Evolutionary conservation across 805 yeast genomes (phyloP).

Genomic region (Yamadazyma endophytica): DNA sequence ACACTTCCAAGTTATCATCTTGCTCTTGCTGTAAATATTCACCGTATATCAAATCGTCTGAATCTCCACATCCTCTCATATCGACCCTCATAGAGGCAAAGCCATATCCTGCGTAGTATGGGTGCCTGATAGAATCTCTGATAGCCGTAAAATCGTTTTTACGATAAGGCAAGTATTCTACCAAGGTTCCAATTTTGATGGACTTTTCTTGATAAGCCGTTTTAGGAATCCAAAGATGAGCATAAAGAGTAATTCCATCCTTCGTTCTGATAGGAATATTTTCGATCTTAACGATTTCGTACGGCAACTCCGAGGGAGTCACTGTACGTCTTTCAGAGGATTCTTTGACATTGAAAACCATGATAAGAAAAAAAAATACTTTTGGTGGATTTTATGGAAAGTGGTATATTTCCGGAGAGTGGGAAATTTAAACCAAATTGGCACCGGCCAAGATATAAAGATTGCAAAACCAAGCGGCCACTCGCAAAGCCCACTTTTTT

Average conservation of each 20-base stretch:
- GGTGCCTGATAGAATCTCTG: constrained; percentile 43
- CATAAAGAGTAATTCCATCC: constrained; percentile 36
- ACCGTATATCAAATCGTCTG: constrained; percentile 37
- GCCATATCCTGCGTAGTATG: constrained; percentile 45
- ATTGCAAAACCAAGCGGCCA: no score
- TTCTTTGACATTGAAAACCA: constrained; percentile 43
- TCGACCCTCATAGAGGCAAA: constrained; percentile 42
- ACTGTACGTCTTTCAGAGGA: constrained; percentile 18
- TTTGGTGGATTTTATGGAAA: no score
- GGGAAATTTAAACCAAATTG: no score
- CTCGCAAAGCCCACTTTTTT: no score
- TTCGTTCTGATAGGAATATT: constrained; percentile 32
- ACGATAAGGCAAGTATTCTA: constrained; percentile 45
- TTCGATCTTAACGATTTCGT: constrained; percentile 26
- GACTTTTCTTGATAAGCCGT: constrained; percentile 7
- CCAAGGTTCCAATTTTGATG: constrained; percentile 30
- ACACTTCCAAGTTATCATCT: constrained; percentile 39
- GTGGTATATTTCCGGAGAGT: no score
- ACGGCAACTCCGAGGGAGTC: constrained; percentile 18
- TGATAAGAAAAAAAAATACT: constrained; percentile 7
- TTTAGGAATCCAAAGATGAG: constrained; percentile 42
- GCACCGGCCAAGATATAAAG: no score
- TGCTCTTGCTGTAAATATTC: constrained; percentile 43
- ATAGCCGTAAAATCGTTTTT: constrained; percentile 42
- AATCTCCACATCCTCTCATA: constrained; percentile 44